Base-by-base conservation (phyloP, 352 stramenopile genomes). In the Pythium pyrilobum region DNA sequence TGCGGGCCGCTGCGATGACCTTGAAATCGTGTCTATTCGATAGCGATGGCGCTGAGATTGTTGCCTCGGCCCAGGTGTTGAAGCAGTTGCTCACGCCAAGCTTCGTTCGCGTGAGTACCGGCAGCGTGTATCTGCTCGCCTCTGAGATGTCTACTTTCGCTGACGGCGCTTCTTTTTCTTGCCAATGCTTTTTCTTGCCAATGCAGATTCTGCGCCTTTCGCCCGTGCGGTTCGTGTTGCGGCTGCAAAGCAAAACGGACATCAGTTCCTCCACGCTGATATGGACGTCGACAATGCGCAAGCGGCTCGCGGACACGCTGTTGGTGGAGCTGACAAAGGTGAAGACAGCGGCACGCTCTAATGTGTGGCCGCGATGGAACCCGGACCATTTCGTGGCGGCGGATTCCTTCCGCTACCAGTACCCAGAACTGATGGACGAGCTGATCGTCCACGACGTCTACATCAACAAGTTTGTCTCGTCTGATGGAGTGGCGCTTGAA, bases 381-480 rank as follows among this genome's bases (percentile, higher is more conserved):
- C 80, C 78, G 1, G 79, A 94, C 24, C 81, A 94, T 42, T 92
- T 94, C 56, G 59, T 94, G n/a, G 84, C 84, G 4, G 81, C 80
- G 6, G 84, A 92, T 55, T 92, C 84, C 32, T 94, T 90, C 58
- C 80, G 76, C 7, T 94, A 94, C 34, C 77, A 91, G 45, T 94
- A 94, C 51, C 71, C 76, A 2, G 80, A 91, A 32, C 66, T 94
- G 5, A 50, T 71, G 1, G 71, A 92, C 44, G 76, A 91, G 38
- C 60, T 94, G 9, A 84, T 92, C 25, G 51, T 94, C 31, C 67
- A 87, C 25, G 79, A 90, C 45, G 77, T 94, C 21, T 94, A 92
- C 59, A 69, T 94, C 40, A 75, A 84, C 62, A 89, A 90, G 43
- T 90, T 92, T 52, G 71, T 91, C 13, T 72, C 54, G 1, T 74